Conservation (phyloP, 331 rosid genomes). For the Rhamnella rubrinervis region DNA sequence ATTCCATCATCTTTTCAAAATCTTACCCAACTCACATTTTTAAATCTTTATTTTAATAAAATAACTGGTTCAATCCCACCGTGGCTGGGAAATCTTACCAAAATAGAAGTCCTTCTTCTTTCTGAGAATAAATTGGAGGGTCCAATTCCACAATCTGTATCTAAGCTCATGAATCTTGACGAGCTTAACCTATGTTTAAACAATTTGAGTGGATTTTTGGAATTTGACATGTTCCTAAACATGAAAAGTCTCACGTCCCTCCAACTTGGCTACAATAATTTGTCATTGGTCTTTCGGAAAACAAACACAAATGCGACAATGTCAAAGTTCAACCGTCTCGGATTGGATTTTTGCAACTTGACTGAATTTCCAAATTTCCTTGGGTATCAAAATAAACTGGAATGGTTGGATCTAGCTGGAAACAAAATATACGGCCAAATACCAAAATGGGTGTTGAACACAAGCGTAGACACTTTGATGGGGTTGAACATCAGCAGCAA, state of each 20-base stretch:
- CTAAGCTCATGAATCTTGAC: background rate
- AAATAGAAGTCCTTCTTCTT: background rate
- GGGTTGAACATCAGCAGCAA: background rate
- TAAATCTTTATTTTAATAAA: no score
- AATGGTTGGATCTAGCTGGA: slow-evolving; percentile 7
- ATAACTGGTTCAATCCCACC: slow-evolving; percentile 3
- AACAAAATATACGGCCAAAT: slow-evolving; percentile 14
- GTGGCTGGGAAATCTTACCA: slow-evolving; percentile 6
- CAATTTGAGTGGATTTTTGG: no score
- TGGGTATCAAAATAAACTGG: slow-evolving; percentile 2
- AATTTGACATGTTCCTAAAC: no score
- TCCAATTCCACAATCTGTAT: background rate
- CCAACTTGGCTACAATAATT: no score
- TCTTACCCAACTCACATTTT: no score
- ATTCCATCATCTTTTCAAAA: no score
- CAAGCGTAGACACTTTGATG: slow-evolving; percentile 14
- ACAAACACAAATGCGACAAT: no score
- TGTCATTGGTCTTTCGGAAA: no score
- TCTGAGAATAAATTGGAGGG: background rate
- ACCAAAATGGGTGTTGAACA: slow-evolving; percentile 26
- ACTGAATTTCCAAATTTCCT: slow-evolving; percentile 15
- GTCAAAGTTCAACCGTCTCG: no score
- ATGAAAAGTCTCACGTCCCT: no score
- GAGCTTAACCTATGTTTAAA: no score
- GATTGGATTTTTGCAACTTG: no score